Percentiles rank a stretch among this genome's conserved stretches.
phyloP scores from a whole-genome alignment of 345 rosid species.

The Mercurialis annua region DNA sequence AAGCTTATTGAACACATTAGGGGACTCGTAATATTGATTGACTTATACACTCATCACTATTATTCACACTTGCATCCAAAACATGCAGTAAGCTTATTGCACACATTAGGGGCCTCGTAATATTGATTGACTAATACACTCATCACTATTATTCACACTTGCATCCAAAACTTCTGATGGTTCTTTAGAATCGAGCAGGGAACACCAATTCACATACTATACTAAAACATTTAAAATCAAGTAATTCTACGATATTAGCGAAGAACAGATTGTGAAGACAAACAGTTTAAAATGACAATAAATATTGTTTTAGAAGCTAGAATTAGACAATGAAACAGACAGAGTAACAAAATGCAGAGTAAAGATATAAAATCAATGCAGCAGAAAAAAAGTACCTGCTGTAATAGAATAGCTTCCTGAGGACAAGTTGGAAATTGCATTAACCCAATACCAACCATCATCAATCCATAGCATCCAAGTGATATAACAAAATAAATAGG shows the following conservation, averaged over 20 bases:
- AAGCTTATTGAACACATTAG: background rate
- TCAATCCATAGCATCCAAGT: constrained; percentile 72
- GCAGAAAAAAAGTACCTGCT: constrained; percentile 43
- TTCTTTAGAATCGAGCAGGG: background rate
- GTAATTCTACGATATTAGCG: background rate
- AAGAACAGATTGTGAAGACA: background rate
- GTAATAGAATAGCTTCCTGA: constrained; percentile 63
- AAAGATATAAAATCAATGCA: background rate
- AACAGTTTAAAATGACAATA: background rate
- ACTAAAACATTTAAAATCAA: background rate
- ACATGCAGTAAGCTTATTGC: background rate
- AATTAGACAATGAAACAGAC: background rate
- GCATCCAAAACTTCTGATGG: background rate
- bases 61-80: background rate
- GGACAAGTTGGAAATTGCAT: constrained; percentile 76
- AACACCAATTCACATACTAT: background rate
- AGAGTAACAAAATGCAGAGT: background rate
- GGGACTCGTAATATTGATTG: background rate
- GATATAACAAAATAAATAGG: constrained; percentile 66
- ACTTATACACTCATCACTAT: background rate
- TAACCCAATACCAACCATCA: constrained; percentile 72
- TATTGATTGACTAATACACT: background rate
- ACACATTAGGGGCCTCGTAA: background rate
- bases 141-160: background rate
- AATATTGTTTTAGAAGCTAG: background rate